phyloP scores from a whole-genome alignment of 768 basidiomycete species.

The Thelephora aurantiotincta region DNA sequence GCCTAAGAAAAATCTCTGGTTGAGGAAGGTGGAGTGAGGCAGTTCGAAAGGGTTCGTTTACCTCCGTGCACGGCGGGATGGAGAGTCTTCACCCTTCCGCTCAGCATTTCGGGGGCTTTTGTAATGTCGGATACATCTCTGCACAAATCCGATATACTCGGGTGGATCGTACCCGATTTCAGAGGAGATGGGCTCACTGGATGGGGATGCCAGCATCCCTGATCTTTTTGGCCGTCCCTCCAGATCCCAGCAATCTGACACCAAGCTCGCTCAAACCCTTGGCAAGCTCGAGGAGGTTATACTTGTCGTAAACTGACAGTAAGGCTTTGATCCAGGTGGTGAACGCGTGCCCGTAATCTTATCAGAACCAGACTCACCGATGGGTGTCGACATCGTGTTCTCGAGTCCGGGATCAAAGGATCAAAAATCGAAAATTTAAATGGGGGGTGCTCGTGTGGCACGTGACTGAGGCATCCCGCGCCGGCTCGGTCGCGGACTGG shows the following conservation, averaged over 20 bases:
- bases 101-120: slow-evolving; percentile 97
- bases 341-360: not conserved
- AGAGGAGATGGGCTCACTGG: slow-evolving; percentile 42
- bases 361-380: slow-evolving; percentile 12
- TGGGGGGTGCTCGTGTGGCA: no score
- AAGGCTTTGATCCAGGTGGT: slow-evolving; percentile 38
- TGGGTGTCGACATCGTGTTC: slow-evolving; percentile 18
- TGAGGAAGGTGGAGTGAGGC: not conserved
- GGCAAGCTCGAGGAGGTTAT: slow-evolving; percentile 78
- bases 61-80: slow-evolving; percentile 98
- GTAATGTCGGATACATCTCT: slow-evolving; percentile 98
- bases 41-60: slow-evolving; percentile 18
- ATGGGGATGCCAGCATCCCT: slow-evolving; percentile 86
- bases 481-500: no score
- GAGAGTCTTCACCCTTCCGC: slow-evolving; percentile 94
- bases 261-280: slow-evolving; percentile 69
- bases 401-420: not conserved
- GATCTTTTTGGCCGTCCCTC: slow-evolving; percentile 96
- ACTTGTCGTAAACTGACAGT: slow-evolving; percentile 94
- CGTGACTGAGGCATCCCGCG: no score
- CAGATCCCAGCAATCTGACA: slow-evolving; percentile 83
- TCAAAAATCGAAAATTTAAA: not conserved
- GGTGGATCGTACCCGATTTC: not conserved
- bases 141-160: slow-evolving; percentile 1
- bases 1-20: slow-evolving; percentile 28